Conservation (phyloP, 768 basidiomycete genomes). For the Sarcodon sp. region DNA sequence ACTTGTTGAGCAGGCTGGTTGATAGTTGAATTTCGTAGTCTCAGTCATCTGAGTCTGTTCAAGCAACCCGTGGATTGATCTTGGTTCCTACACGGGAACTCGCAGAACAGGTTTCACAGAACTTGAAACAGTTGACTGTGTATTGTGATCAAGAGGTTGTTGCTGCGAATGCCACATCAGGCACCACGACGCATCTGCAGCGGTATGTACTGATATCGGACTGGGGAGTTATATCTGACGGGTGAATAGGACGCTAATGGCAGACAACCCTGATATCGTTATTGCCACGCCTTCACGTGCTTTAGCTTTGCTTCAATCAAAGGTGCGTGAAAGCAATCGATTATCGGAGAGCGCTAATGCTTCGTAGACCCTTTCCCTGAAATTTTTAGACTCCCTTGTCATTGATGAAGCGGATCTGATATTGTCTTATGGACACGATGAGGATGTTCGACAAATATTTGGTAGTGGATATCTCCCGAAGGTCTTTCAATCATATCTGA, state of each 20-base stretch:
- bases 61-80: constrained; percentile 61
- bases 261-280: constrained; percentile 70
- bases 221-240: not conserved
- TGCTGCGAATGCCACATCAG: constrained; percentile 66
- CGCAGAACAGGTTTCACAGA: constrained; percentile 75
- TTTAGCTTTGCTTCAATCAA: constrained; percentile 55
- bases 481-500: constrained; percentile 84
- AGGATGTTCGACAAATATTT: constrained; percentile 69
- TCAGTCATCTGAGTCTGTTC: constrained; percentile 15
- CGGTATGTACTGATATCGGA: constrained; percentile 29
- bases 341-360: not conserved
- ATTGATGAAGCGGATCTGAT: constrained; percentile 98
- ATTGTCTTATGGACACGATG: constrained; percentile 92
- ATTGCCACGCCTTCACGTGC: constrained; percentile 69
- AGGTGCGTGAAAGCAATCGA: constrained; percentile 25
- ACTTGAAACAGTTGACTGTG: constrained; percentile 46
- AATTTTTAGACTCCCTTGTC: constrained; percentile 70
- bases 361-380: constrained; percentile 45
- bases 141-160: constrained; percentile 75
- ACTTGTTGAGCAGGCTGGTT: not conserved
- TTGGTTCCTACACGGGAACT: constrained; percentile 89
- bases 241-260: constrained; percentile 30
- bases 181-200: constrained; percentile 58
- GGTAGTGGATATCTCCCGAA: constrained; percentile 61
- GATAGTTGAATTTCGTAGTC: not conserved